phyloP scores from a whole-genome alignment of 1,139 yeast genomes.

The Pichia sp. region DNA sequence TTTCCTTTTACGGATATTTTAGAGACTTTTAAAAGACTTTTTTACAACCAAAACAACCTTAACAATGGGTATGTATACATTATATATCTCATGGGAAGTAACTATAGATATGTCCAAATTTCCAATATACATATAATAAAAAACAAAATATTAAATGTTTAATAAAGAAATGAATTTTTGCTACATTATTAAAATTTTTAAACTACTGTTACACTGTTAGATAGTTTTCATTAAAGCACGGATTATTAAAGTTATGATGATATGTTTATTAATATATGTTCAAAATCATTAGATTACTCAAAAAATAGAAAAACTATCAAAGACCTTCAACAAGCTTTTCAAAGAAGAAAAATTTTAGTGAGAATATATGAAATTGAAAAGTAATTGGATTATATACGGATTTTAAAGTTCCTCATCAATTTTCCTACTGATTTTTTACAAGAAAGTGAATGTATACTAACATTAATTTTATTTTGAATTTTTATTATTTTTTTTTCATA shows the following conservation, averaged over 20 bases:
- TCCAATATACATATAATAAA: neutral
- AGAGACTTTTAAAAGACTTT: neutral
- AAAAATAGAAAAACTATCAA: too few species aligned
- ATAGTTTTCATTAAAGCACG: neutral
- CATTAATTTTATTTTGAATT: neutral
- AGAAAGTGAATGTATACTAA: slow-evolving; percentile 11
- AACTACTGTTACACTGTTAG: neutral
- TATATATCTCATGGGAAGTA: neutral
- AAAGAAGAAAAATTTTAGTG: too few species aligned
- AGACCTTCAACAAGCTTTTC: too few species aligned
- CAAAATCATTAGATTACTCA: too few species aligned
- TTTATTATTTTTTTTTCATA: slow-evolving; percentile 22
- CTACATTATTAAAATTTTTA: neutral
- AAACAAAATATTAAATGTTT: too few species aligned
- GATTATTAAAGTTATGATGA: neutral
- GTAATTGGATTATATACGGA: neutral
- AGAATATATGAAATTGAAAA: too few species aligned
- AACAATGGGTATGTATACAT: slow-evolving; percentile 14
- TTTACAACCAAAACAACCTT: slow-evolving; percentile 9
- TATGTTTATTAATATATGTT: neutral
- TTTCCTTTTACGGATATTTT: neutral
- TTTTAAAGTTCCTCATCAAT: neutral
- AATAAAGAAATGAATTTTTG: neutral
- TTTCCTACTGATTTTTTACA: neutral
- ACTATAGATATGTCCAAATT: neutral